Conservation (phyloP, 1,139 yeast species). For the Saccharomyces hybrid region DNA sequence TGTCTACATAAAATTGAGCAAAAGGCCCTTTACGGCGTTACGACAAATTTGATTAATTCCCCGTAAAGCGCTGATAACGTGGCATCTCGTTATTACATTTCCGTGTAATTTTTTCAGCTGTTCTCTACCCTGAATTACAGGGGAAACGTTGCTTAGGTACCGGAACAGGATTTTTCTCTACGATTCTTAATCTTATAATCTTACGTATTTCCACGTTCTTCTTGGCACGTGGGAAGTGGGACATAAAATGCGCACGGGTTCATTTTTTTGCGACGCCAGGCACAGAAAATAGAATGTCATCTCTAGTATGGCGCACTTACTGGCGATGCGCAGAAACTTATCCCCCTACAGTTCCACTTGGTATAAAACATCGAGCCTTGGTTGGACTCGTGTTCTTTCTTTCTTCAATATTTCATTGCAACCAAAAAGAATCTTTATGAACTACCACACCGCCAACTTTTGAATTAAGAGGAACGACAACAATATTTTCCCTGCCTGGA, state of each 20-base stretch:
- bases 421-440: neutral
- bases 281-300: neutral
- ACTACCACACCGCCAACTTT: neutral
- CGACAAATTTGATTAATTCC: too few species aligned
- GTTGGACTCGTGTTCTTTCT: too few species aligned
- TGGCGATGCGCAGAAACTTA: neutral
- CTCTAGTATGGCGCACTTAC: neutral
- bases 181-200: neutral
- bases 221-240: neutral
- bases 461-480: neutral
- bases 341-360: neutral
- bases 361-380: neutral
- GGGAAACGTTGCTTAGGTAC: neutral
- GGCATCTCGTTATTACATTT: too few species aligned
- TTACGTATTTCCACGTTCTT: neutral
- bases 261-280: neutral
- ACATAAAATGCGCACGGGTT: neutral
- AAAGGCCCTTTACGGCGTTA: neutral
- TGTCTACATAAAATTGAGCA: neutral
- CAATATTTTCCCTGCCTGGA: neutral
- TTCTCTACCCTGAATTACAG: neutral
- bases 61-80: too few species aligned
- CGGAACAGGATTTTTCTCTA: neutral
- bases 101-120: too few species aligned
- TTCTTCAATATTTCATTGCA: neutral